Evolutionary conservation across 2,329 filamentous ascomycete genomes (phyloP).

Genomic region (Trichoderma atrobrunneum): DNA sequence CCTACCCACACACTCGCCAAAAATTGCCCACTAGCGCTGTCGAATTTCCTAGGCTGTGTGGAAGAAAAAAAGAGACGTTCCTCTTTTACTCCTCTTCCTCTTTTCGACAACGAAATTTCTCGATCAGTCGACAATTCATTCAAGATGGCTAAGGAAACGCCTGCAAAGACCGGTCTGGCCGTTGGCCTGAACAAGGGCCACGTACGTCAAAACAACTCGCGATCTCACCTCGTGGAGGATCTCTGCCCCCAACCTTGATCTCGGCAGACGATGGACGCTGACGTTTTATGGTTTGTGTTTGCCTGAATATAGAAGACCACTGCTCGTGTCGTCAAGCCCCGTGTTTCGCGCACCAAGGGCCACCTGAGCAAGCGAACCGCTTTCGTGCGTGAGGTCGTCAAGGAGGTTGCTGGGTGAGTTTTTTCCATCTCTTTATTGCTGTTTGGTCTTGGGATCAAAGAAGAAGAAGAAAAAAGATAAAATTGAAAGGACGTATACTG

Average conservation of each 20-base stretch:
- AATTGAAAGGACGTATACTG: neutral
- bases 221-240: slow-evolving; percentile 75
- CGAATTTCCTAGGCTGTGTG: neutral
- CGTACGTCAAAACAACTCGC: slow-evolving; percentile 48
- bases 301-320: slow-evolving; percentile 69
- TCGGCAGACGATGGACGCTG: slow-evolving; percentile 62
- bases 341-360: slow-evolving; percentile 85
- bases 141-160: slow-evolving; percentile 59
- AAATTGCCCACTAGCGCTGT: slow-evolving; percentile 22
- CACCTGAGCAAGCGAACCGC: slow-evolving; percentile 94
- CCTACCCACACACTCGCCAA: slow-evolving; percentile 20
- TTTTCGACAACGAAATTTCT: slow-evolving; percentile 28
- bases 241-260: slow-evolving; percentile 47
- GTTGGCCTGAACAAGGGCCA: slow-evolving; percentile 63
- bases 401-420: slow-evolving; percentile 92
- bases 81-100: neutral
- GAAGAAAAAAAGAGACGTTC: slow-evolving; percentile 7
- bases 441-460: neutral
- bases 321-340: slow-evolving; percentile 71
- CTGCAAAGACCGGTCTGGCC: slow-evolving; percentile 57
- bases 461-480: neutral
- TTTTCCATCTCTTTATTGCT: neutral
- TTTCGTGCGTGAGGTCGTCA: slow-evolving; percentile 96
- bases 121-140: slow-evolving; percentile 22
- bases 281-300: slow-evolving; percentile 31